phyloP scores from a whole-genome alignment of 139 green algal species.

The Mesostigma viride region DNA sequence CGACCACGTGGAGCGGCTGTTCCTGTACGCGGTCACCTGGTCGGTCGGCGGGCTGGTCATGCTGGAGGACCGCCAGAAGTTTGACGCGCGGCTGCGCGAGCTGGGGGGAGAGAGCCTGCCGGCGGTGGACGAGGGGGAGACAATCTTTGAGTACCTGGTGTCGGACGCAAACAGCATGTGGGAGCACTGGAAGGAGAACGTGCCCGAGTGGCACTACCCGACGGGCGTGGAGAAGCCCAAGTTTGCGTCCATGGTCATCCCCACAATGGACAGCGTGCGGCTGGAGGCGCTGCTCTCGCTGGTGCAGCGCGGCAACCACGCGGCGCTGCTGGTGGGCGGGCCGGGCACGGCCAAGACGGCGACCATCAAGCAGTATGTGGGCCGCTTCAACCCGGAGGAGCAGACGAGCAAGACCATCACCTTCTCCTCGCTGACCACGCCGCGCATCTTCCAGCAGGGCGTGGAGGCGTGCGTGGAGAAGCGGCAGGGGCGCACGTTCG shows the following conservation, averaged over 20 bases:
- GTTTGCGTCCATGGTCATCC: conserved; percentile 79
- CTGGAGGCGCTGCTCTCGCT: conserved; percentile 72
- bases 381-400: conserved; percentile 54
- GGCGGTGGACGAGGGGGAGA: conserved; percentile 39
- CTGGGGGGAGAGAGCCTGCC: conserved; percentile 43
- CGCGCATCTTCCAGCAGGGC: conserved; percentile 74
- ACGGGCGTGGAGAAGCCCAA: conserved; percentile 63
- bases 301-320: conserved; percentile 51
- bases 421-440: conserved; percentile 82
- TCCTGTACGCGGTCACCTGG: conserved; percentile 80
- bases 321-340: conserved; percentile 18
- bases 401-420: conserved; percentile 71
- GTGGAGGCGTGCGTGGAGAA: conserved; percentile 81
- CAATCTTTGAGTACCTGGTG: conserved; percentile 78
- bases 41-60: conserved; percentile 70
- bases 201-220: conserved; percentile 75
- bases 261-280: conserved; percentile 74
- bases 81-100: conserved; percentile 54
- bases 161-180: conserved; percentile 51
- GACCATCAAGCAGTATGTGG: conserved; percentile 73
- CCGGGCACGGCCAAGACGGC: conserved; percentile 64
- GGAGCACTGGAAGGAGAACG: conserved; percentile 63
- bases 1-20: conserved; percentile 64
- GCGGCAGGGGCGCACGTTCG: conserved; percentile 82
- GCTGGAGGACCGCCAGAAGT: conserved; percentile 49